Conservation (phyloP, 768 basidiomycete species). For the Gymnopilus dilepis region DNA sequence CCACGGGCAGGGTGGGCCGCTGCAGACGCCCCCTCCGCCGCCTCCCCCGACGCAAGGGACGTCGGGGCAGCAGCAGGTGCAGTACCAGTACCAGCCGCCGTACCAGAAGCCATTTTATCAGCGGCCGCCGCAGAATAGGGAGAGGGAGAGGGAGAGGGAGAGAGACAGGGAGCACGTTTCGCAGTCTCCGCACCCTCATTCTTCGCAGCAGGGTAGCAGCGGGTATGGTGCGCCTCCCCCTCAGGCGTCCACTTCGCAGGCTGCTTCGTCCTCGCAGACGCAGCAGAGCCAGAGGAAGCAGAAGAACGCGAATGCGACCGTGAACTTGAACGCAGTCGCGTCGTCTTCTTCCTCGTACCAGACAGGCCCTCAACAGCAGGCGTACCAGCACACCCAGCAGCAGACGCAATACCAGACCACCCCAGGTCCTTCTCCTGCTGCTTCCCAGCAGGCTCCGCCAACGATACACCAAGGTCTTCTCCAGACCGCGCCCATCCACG, state of each 20-base stretch:
- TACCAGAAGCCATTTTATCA: conserved; percentile 10
- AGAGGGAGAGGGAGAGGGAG: neutral
- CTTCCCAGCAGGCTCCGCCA: neutral
- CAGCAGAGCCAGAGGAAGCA: neutral
- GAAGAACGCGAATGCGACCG: neutral
- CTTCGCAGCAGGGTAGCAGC: neutral
- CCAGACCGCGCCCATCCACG: conserved; percentile 2
- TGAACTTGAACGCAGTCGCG: too few relatives aligned
- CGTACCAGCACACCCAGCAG: neutral
- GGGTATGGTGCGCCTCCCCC: neutral
- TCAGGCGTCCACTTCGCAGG: too few relatives aligned
- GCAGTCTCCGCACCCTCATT: neutral
- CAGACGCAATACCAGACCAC: neutral
- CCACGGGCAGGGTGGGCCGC: too few relatives aligned
- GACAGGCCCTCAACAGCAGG: neutral
- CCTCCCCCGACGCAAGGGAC: neutral
- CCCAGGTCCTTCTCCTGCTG: neutral
- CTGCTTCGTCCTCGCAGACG: neutral
- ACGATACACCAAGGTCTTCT: neutral
- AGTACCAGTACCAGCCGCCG: conserved; percentile 3
- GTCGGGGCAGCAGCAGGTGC: neutral
- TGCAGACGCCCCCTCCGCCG: neutral
- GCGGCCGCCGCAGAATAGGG: conserved; percentile 1
- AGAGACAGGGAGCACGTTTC: too few relatives aligned
- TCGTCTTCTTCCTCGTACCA: neutral